phyloP scores from a whole-genome alignment of 2,329 filamentous ascomycete genomes.

The Simplicillium sp. region DNA sequence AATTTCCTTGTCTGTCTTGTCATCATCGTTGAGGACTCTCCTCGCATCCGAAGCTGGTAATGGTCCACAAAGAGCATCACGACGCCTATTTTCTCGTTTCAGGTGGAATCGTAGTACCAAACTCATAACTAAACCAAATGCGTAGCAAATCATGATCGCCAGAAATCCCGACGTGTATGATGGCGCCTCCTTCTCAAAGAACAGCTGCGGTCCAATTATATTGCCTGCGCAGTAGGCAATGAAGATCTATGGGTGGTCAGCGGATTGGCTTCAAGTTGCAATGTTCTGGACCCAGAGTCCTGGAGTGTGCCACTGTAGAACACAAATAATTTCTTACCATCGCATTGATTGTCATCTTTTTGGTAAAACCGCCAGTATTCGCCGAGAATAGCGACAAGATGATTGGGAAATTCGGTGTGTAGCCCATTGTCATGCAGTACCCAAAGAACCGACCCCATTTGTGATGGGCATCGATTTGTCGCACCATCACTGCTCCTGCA shows the following conservation, averaged over 20 bases:
- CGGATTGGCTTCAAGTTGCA: not conserved
- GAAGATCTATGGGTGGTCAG: constrained; percentile 27
- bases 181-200: constrained; percentile 46
- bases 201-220: constrained; percentile 51
- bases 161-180: constrained; percentile 52
- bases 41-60: constrained; percentile 3
- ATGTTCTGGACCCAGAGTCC: not conserved
- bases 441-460: constrained; percentile 4
- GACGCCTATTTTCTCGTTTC: constrained; percentile 39
- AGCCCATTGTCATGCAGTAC: constrained; percentile 1
- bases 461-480: not conserved
- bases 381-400: constrained; percentile 44
- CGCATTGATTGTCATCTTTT: constrained; percentile 47
- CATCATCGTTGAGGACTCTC: constrained; percentile 12
- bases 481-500: constrained; percentile 14
- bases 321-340: constrained; percentile 22
- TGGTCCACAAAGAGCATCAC: constrained; percentile 23
- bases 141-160: constrained; percentile 52
- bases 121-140: constrained; percentile 30
- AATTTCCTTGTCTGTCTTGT: constrained; percentile 48
- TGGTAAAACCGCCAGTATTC: constrained; percentile 51
- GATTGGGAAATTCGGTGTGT: constrained; percentile 17
- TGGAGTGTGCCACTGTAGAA: too few relatives aligned
- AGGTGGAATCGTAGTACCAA: constrained; percentile 41
- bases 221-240: constrained; percentile 52